Evolutionary conservation across 768 basidiomycete species (phyloP), one percentile per base, ranked within the genome.

Genomic region (Mycena rebaudengoi): DNA sequence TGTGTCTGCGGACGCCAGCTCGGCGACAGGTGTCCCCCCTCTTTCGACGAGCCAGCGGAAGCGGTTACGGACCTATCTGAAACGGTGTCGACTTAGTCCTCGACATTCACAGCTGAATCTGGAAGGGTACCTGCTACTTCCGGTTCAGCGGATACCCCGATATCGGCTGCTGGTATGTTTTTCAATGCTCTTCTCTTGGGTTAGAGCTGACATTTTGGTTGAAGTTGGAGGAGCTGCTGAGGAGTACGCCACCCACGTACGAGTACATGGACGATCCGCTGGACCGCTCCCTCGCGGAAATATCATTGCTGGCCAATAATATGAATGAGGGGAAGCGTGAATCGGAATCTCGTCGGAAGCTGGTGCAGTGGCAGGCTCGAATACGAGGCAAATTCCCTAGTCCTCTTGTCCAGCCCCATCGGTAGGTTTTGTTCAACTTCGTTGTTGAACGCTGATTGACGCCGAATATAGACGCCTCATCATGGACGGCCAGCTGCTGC

Each of bases 251-350:
- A n/a, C 92, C 95, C 20, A 79, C 82, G 41, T 84, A 87, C 46
- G 88, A 93, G 45, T 90, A 87, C 65, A 80, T 88, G 74, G 91
- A 92, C 65, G 94, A 96, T 71, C 88, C 93, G 25, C 82, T 99
- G 54, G 94, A 95, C 67, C 88, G 87, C 59, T 96, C 96, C 7
- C 77, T 98, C 43, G 81, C 88, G 20, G 94, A 97, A 78, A 98
- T 99, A 67, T 88, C 95, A 1, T 87, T 87, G 13, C 78, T 99
- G 50, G 96, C 98, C 3, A 94, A 88, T 50, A 92, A 93, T 71
- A 98, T 99, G 94, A 99, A 99, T 75, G 98, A 99, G 79, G 95
- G 95, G 65, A 99, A 98, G 76, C 88, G 98, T 2, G 96, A 98
- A 69, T 86, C 95, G 2, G 98, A 99, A 78, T 96, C 94, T 1